Evolutionary conservation across 2,329 filamentous ascomycete genomes (phyloP).

Genomic region (Microsporum ferrugineum): DNA sequence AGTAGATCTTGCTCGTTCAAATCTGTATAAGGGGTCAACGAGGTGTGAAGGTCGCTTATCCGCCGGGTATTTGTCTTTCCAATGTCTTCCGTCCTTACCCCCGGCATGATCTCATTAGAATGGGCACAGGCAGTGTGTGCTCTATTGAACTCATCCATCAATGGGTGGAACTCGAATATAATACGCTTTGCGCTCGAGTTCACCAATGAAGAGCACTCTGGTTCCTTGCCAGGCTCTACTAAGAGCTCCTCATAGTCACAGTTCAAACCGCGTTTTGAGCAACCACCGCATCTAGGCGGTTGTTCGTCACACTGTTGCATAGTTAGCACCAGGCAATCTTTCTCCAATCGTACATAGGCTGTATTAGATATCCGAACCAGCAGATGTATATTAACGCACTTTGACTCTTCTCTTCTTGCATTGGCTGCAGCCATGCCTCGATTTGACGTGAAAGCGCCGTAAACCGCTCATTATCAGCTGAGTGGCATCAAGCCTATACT

Average conservation of each 20-base stretch:
- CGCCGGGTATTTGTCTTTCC: neutral
- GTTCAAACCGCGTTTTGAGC: constrained; percentile 16
- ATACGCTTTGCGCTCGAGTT: neutral
- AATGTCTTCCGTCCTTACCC: neutral
- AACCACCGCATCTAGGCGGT: constrained; percentile 16
- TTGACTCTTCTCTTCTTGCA: constrained; percentile 26
- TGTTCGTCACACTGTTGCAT: constrained; percentile 15
- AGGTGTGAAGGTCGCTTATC: constrained; percentile 5
- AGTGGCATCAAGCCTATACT: neutral
- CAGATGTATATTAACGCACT: constrained; percentile 13
- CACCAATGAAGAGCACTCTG: neutral
- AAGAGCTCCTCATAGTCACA: constrained; percentile 14
- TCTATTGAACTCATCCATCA: neutral
- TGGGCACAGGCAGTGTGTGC: neutral
- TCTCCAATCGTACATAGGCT: neutral
- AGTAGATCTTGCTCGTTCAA: constrained; percentile 28
- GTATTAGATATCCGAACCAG: neutral
- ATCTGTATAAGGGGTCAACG: constrained; percentile 12
- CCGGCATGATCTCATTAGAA: neutral
- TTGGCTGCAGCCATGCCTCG: constrained; percentile 22
- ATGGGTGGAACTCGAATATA: neutral
- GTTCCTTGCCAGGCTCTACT: neutral
- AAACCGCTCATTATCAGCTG: constrained; percentile 4
- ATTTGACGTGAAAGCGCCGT: constrained; percentile 23
- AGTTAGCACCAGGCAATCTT: neutral